A percentile compares a stretch with the other conserved stretches of the same genome.
Evolutionary conservation across 148 eudicot genomes (phyloP).

Genomic region (Nepenthes gracilis): DNA sequence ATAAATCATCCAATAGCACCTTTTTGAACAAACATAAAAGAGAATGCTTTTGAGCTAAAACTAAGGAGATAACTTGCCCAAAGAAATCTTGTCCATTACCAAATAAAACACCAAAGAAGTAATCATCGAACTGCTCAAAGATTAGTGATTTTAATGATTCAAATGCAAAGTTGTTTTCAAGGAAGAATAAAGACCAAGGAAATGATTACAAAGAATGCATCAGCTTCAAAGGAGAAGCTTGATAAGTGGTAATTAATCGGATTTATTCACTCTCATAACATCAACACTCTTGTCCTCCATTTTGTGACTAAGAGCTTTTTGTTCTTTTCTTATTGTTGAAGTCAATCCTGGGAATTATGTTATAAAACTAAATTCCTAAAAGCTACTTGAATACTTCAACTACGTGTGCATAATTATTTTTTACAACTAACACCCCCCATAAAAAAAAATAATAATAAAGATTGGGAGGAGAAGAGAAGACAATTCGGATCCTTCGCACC

Average conservation of each 20-base stretch:
- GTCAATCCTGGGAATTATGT: too few species aligned
- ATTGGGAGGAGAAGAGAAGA: too few species aligned
- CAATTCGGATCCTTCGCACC: not conserved
- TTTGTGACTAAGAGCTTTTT: not conserved
- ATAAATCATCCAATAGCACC: too few species aligned
- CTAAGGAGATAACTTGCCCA: conserved; percentile 32
- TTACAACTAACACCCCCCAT: too few species aligned
- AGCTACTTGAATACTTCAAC: too few species aligned
- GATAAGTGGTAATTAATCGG: conserved; percentile 25
- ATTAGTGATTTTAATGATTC: conserved; percentile 21
- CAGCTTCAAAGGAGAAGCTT: conserved; percentile 42
- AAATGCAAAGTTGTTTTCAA: conserved; percentile 56
- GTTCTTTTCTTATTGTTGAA: too few species aligned
- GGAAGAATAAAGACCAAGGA: conserved; percentile 66
- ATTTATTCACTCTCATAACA: not conserved
- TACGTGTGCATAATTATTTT: too few species aligned
- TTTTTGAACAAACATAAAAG: too few species aligned
- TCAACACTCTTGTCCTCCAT: not conserved
- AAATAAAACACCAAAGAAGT: conserved; percentile 39
- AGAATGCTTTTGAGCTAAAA: conserved; percentile 9
- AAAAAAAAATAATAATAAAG: too few species aligned
- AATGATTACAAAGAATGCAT: conserved; percentile 53
- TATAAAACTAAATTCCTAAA: too few species aligned
- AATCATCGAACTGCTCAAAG: conserved; percentile 40
- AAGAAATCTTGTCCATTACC: conserved; percentile 36